A percentile compares a stretch with the other conserved stretches of the same genome.
Evolutionary conservation across 495 filamentous ascomycete species (phyloP).

Genomic region (Podospora fimiseda): DNA sequence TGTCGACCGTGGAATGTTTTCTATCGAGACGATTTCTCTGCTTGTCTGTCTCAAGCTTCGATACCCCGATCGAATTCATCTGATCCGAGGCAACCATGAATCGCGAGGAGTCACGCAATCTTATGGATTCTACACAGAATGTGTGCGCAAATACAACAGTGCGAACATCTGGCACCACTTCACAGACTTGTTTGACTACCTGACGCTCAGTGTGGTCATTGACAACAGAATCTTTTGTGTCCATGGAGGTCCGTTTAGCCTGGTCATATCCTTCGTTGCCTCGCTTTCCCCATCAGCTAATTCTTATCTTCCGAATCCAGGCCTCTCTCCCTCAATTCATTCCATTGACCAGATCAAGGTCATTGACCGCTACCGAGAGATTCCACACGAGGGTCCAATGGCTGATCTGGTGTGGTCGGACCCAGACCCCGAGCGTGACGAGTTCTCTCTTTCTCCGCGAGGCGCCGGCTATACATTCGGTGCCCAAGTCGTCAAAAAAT

Average conservation of each 20-base stretch:
- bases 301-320: slow-evolving; percentile 23
- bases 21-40: slow-evolving; percentile 92
- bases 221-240: slow-evolving; percentile 99
- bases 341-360: slow-evolving; percentile 99
- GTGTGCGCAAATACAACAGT: slow-evolving; percentile 93
- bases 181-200: slow-evolving; percentile 99
- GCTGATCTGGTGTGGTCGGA: slow-evolving; percentile 99
- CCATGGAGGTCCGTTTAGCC: slow-evolving; percentile 62
- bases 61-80: slow-evolving; percentile 84
- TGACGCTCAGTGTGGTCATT: slow-evolving; percentile 93
- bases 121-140: slow-evolving; percentile 98
- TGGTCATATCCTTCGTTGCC: neutral
- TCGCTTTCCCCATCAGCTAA: neutral
- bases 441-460: slow-evolving; percentile 88
- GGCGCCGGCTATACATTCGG: slow-evolving; percentile 97
- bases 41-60: slow-evolving; percentile 91
- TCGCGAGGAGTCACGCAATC: slow-evolving; percentile 96
- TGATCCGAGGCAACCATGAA: slow-evolving; percentile 96
- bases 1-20: slow-evolving; percentile 94
- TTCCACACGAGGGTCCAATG: slow-evolving; percentile 98
- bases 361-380: slow-evolving; percentile 96
- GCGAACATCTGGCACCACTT: slow-evolving; percentile 99
- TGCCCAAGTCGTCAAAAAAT: slow-evolving; percentile 94
- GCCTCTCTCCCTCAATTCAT: slow-evolving; percentile 91
- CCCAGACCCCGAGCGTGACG: slow-evolving; percentile 89